A percentile compares a stretch with the other conserved stretches of the same genome.
These are phyloP conservation scores for Phytophthora fragariae DNA, from an alignment of 352 stramenopile genomes.

Conservation along the genomic window DNA sequence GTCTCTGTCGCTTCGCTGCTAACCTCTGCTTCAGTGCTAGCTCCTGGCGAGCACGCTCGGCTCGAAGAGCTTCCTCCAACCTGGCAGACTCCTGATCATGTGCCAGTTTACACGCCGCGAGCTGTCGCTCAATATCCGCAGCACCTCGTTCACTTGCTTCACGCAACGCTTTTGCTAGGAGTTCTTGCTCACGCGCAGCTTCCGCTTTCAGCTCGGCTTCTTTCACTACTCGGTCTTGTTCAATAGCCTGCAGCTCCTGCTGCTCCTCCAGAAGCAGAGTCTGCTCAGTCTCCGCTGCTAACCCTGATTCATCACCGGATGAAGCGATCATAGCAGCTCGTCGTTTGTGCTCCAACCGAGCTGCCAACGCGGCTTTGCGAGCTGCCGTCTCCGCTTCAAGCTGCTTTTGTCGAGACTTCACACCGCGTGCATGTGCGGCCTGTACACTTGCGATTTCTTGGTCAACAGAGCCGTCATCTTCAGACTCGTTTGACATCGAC, in stretches of 20 bases:
- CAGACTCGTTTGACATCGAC: neutral
- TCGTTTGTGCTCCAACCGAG: slow-evolving; percentile 44
- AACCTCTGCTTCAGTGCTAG: slow-evolving; percentile 50
- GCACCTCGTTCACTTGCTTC: slow-evolving; percentile 28
- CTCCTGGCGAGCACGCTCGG: slow-evolving; percentile 50
- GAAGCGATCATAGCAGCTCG: slow-evolving; percentile 11
- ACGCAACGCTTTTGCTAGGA: slow-evolving; percentile 25
- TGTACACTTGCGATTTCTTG: slow-evolving; percentile 43
- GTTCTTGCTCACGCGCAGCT: slow-evolving; percentile 37
- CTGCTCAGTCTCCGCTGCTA: slow-evolving; percentile 16
- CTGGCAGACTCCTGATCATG: slow-evolving; percentile 41
- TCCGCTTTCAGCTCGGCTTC: slow-evolving; percentile 36
- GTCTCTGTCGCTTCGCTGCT: slow-evolving; percentile 37
- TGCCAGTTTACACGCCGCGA: slow-evolving; percentile 42
- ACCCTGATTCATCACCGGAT: neutral
- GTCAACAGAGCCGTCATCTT: slow-evolving; percentile 31
- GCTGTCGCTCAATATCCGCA: slow-evolving; percentile 45
- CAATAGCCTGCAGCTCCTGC: slow-evolving; percentile 42
- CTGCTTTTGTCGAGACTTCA: slow-evolving; percentile 37
- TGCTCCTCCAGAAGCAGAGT: slow-evolving; percentile 41
- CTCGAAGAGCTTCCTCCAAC: slow-evolving; percentile 40
- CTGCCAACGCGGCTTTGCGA: slow-evolving; percentile 40
- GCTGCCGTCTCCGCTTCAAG: slow-evolving; percentile 41
- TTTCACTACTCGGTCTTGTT: slow-evolving; percentile 31
- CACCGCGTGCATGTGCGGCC: slow-evolving; percentile 36